Evolutionary conservation across 83 land plant species (phyloP).

Genomic region (Isoetes engelmannii): DNA sequence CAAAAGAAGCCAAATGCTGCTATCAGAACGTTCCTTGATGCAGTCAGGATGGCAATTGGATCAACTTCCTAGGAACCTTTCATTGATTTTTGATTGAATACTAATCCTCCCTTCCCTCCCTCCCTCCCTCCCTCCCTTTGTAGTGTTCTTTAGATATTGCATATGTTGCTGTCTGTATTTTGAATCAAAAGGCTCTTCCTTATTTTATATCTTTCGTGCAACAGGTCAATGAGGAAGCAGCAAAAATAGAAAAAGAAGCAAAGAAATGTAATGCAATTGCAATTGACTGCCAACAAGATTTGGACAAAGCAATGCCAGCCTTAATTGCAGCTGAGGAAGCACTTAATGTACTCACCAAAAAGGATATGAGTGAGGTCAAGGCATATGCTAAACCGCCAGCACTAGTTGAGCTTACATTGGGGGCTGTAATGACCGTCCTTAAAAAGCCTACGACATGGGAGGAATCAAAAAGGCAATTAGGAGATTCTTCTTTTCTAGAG

Average conservation of each 20-base stretch:
- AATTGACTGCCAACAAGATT: conserved; percentile 33
- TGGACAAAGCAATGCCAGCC: conserved; percentile 37
- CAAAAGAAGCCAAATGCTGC: no score
- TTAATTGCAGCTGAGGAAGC: conserved; percentile 36
- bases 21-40: no score
- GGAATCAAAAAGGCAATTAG: conserved; percentile 28
- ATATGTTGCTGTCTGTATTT: no score
- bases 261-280: conserved; percentile 33
- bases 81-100: no score
- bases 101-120: no score
- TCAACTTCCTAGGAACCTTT: no score
- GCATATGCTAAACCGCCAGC: conserved; percentile 41
- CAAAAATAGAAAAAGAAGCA: conserved; percentile 31
- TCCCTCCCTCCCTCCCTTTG: no score
- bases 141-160: no score
- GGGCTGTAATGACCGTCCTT: conserved; percentile 36
- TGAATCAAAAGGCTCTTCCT: no score
- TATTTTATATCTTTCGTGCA: neutral
- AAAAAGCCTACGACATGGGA: conserved; percentile 31
- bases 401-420: conserved; percentile 27
- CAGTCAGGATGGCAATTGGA: no score
- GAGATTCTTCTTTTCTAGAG: conserved; percentile 27
- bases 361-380: conserved; percentile 36
- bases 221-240: conserved; percentile 38
- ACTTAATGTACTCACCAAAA: conserved; percentile 31